Conservation (phyloP, 202 grass and related monocot species). For the Elaeis oleifera region DNA sequence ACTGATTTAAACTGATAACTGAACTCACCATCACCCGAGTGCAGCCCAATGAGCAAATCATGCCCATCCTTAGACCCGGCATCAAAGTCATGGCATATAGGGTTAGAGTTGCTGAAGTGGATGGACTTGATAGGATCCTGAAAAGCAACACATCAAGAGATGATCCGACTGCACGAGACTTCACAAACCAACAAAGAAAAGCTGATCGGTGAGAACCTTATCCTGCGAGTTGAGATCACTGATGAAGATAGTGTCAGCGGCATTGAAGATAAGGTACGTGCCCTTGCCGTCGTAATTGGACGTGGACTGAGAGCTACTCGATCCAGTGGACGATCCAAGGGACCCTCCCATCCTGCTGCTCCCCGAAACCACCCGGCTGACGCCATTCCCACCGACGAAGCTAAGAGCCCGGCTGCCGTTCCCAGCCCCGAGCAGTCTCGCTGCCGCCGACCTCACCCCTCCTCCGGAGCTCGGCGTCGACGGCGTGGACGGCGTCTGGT, state of each 20-base stretch:
- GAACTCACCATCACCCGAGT: slow-evolving; percentile 75
- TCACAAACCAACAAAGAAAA: slow-evolving; percentile 5
- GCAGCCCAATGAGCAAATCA: slow-evolving; percentile 74
- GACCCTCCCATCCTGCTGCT: slow-evolving; percentile 61
- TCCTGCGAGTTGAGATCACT: slow-evolving; percentile 88
- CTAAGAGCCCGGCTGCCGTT: slow-evolving; percentile 71
- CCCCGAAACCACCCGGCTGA: slow-evolving; percentile 45
- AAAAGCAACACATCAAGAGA: slow-evolving; percentile 20
- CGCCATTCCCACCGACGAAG: slow-evolving; percentile 67
- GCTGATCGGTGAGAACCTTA: slow-evolving; percentile 38
- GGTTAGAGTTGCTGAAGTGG: slow-evolving; percentile 77
- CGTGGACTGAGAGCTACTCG: slow-evolving; percentile 36
- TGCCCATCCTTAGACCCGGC: slow-evolving; percentile 77
- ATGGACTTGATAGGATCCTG: slow-evolving; percentile 84
- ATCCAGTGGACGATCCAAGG: slow-evolving; percentile 30
- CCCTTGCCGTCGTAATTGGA: slow-evolving; percentile 83
- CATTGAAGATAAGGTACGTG: slow-evolving; percentile 82
- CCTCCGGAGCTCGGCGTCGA: slow-evolving; percentile 48
- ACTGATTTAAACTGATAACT: not conserved
- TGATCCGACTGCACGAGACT: slow-evolving; percentile 3
- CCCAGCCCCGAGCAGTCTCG: slow-evolving; percentile 61
- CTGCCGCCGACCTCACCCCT: slow-evolving; percentile 79
- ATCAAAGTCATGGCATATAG: slow-evolving; percentile 90
- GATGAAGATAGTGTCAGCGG: slow-evolving; percentile 62
- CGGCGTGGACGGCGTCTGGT: slow-evolving; percentile 52